phyloP scores from a whole-genome alignment of 345 rosid species.

The Syzygium grande region DNA sequence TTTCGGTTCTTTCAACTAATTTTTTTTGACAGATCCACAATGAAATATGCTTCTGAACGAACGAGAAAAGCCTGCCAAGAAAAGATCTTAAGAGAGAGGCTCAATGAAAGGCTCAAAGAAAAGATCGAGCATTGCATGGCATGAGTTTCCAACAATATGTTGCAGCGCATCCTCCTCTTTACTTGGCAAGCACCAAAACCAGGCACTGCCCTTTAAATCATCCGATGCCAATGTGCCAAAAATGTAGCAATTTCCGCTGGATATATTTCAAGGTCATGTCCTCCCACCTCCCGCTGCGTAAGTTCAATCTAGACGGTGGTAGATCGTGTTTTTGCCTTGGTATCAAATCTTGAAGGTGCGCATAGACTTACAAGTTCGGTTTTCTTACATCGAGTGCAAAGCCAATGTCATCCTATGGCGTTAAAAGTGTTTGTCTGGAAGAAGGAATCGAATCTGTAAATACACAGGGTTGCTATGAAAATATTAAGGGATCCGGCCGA shows the following conservation, averaged over 20 bases:
- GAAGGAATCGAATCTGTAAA: neutral
- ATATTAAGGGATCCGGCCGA: neutral
- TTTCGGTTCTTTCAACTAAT: neutral
- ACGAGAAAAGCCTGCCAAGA: neutral
- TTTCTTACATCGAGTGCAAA: neutral
- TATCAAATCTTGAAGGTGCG: neutral
- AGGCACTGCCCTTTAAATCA: neutral
- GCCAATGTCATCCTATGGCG: neutral
- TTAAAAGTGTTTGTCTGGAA: neutral
- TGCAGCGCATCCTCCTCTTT: neutral
- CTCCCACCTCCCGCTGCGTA: no score
- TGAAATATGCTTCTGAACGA: neutral
- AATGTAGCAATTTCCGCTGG: no score
- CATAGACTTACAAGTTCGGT: neutral
- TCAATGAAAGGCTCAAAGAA: neutral
- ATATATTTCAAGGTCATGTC: no score
- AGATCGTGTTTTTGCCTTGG: neutral
- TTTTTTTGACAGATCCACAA: neutral
- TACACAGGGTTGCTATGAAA: neutral
- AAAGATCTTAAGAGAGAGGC: neutral
- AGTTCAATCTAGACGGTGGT: neutral
- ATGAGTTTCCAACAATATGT: no score
- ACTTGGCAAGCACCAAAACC: neutral
- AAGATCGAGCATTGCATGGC: no score
- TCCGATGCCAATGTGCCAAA: no score